Percentiles rank a stretch among this genome's conserved stretches.
Conservation (phyloP, 805 yeast species). For the Vanderwaltozyma verrucispora region DNA sequence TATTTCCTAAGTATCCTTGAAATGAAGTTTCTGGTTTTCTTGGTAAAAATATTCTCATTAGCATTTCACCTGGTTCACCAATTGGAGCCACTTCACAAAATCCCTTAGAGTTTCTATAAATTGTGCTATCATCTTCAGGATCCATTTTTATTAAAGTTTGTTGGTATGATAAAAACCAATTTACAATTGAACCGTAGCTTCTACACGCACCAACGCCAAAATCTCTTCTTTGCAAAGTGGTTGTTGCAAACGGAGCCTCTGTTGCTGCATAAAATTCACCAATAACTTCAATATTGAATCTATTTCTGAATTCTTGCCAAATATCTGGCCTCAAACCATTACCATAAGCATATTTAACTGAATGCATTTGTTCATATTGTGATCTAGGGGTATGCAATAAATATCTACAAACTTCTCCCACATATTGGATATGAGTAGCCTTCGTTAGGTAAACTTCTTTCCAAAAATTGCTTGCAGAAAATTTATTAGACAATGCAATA, state of each 20-base stretch:
- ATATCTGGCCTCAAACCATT: constrained; percentile 86
- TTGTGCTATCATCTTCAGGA: constrained; percentile 62
- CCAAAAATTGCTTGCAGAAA: constrained; percentile 82
- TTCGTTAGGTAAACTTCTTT: constrained; percentile 62
- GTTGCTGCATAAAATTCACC: constrained; percentile 94
- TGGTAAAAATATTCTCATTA: constrained; percentile 62
- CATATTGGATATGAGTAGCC: constrained; percentile 84
- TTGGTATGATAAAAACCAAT: constrained; percentile 38
- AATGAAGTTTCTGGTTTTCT: constrained; percentile 61
- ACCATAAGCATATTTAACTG: constrained; percentile 67
- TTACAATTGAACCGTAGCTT: constrained; percentile 57
- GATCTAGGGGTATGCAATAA: constrained; percentile 54
- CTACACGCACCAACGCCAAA: constrained; percentile 85
- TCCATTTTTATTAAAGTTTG: constrained; percentile 66
- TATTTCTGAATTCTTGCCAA: constrained; percentile 68
- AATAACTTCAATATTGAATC: constrained; percentile 64
- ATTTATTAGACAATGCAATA: constrained; percentile 67
- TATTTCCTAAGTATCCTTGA: constrained; percentile 83
- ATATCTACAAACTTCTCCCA: constrained; percentile 91
- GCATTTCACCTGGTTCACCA: constrained; percentile 77
- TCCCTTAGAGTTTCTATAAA: constrained; percentile 64
- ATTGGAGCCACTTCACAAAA: constrained; percentile 42
- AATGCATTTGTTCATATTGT: constrained; percentile 55
- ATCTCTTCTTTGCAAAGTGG: constrained; percentile 67
- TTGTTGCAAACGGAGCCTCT: constrained; percentile 83